Base-by-base conservation (phyloP, 2,329 filamentous ascomycete species). In the Diaporthe destruens region DNA sequence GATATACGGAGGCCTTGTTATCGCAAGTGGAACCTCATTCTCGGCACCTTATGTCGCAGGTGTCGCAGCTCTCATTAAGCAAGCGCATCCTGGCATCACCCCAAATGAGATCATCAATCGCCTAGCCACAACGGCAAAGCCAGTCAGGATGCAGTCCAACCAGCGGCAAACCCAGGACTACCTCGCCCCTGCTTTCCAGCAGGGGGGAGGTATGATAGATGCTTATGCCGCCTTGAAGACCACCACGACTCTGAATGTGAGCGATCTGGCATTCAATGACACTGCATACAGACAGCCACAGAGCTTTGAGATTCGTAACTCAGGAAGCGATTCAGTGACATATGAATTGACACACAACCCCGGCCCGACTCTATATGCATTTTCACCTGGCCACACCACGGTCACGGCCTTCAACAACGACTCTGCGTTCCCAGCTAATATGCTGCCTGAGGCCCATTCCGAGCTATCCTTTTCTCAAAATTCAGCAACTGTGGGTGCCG, bases 401-500 rank as follows among this genome's bases (percentile, higher is more conserved):
- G 69, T 71, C 36, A 71, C 69, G 56, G 44, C 69, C 11, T 71
- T 71, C 57, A 71, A 11, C 39, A 71, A 71, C 51, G 69, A 71
- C 69, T 39, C 49, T 12, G 69, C 69, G 34, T 71, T 66, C 34
- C 34, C 59, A 18, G 34, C 16, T 1, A 75, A 75, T 14, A 68
- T 72, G 3, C 71, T 75, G 3, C 76, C 69, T 29, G 74, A 76
- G 7, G 75, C 74, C 3, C 70, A 68, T 20, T 74, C 73, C 39
- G 69, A 67, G 18, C 39, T 76, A 4, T 23, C 32, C 12, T 77
- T 79, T 39, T 71, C 72, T 29, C 71, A 75, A 23, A 74, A 75
- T 55, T 75, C 74, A 23, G 74, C 81, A 42, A 78, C 76, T 5
- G 61, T 53, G 47, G 76, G 77, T 18, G 78, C 78, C 12, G 77